These are phyloP conservation scores for Cladosporium sp. DNA, from an alignment of 2,329 filamentous ascomycete genomes.

Conservation along the genomic window DNA sequence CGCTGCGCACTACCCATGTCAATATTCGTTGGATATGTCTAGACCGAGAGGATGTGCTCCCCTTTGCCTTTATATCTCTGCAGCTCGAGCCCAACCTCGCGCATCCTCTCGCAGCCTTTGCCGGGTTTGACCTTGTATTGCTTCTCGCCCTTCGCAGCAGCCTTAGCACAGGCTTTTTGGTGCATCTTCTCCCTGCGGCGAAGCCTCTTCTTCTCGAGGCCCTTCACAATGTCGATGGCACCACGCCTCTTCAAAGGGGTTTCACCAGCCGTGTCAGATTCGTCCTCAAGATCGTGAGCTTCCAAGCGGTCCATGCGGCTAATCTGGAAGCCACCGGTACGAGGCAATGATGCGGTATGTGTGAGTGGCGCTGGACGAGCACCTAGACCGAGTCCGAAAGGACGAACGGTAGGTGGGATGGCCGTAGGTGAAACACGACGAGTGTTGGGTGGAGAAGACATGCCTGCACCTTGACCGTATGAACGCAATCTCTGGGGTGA, in stretches of 20 bases:
- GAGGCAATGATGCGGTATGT: slow-evolving; percentile 84
- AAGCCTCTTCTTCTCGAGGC: slow-evolving; percentile 90
- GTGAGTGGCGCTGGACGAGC: slow-evolving; percentile 65
- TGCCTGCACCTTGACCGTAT: slow-evolving; percentile 42
- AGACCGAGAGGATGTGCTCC: slow-evolving; percentile 52
- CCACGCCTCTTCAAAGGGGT: slow-evolving; percentile 69
- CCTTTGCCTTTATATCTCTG: slow-evolving; percentile 73
- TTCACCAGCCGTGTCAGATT: slow-evolving; percentile 46
- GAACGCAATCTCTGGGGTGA: slow-evolving; percentile 67
- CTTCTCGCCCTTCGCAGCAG: slow-evolving; percentile 62
- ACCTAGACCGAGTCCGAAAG: slow-evolving; percentile 51
- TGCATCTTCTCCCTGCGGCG: slow-evolving; percentile 90
- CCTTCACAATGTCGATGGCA: slow-evolving; percentile 97
- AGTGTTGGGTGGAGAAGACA: slow-evolving; percentile 69
- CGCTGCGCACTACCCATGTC: slow-evolving; percentile 30
- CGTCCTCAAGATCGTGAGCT: slow-evolving; percentile 44
- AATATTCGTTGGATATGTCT: slow-evolving; percentile 24
- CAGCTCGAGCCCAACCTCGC: slow-evolving; percentile 84
- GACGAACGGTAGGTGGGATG: slow-evolving; percentile 49
- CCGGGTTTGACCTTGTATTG: slow-evolving; percentile 74
- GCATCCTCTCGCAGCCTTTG: slow-evolving; percentile 90
- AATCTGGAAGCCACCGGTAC: slow-evolving; percentile 65
- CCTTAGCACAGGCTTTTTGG: slow-evolving; percentile 84
- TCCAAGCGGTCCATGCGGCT: slow-evolving; percentile 35
- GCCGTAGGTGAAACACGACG: slow-evolving; percentile 46